Base-by-base conservation (phyloP, 2,329 filamentous ascomycete species). In the Arthrobotrys entomopaga region DNA sequence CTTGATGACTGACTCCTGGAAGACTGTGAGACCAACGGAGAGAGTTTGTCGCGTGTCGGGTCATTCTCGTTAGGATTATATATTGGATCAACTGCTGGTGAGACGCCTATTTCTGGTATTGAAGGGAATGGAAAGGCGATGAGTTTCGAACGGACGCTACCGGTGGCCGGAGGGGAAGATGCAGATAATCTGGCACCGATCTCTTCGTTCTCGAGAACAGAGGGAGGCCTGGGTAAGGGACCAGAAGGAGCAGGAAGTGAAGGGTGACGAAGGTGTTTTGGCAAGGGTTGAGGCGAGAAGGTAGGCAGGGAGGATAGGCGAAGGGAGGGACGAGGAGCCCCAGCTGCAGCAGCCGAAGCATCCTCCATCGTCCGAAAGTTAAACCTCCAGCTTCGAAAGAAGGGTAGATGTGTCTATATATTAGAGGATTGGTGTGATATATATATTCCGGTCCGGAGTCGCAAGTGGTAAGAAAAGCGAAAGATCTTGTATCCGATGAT, bases 171-270 rank as follows among this genome's bases (percentile, higher is more conserved):
- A 26, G 69, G 63, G 16, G 63, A 66, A 20, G 49, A 52, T 7
- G 61, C 61, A 3, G 69, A 73, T 15, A 73, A 24, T 22, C 69
- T 57, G 5, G 69, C 63, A 49, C 26, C 61, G 22, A 64, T 74
- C n/a, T 58, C 43, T 66, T 59, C 49, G 24, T 74, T 74, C 26
- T 74, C 69, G 2, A 57, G 38, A 20, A 52, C 22, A 38, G 69
- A 66, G 24, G 69, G 69, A 5, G 69, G 70, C 22, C 63, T 48
- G 7, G 70, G 70, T 3, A 74, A 43, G 1, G 70, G 70, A 20
- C 70, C 57, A 10, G 57, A 63, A 20, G 70, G 70, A n/a, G 70
- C 40, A 15, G 70, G 70, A 34, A 59, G 34, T n/a, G 63, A 64
- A 5, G 70, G 70, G 19, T 64, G 63, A 38, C 63, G 63, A 20